Evolutionary conservation across 2,329 filamentous ascomycete species (phyloP).

Genomic region (Graphiopsis chlorocephala): DNA sequence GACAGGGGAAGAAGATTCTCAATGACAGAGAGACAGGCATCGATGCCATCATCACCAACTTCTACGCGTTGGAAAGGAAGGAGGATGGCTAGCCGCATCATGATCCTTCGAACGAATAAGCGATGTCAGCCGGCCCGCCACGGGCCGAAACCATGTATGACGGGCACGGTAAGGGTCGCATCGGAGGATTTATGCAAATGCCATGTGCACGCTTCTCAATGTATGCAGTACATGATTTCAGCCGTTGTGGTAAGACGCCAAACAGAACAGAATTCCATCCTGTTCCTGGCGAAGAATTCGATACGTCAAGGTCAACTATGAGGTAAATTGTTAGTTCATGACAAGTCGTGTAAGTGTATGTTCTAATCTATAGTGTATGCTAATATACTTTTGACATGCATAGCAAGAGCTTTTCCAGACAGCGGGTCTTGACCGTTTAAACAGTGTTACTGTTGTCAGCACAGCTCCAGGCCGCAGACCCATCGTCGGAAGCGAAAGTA

Average conservation of each 20-base stretch:
- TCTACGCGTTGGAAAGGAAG: background rate
- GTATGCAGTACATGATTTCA: background rate
- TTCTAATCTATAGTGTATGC: background rate
- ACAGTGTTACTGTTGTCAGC: slow-evolving; percentile 32
- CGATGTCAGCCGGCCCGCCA: background rate
- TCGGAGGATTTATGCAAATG: no score
- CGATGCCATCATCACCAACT: background rate
- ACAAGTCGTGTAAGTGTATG: background rate
- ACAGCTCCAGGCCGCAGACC: slow-evolving; percentile 25
- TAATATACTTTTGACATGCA: background rate
- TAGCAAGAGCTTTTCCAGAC: background rate
- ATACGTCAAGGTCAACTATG: background rate
- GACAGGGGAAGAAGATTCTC: background rate
- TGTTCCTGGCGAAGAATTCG: background rate
- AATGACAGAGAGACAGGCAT: background rate
- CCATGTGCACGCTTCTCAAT: no score
- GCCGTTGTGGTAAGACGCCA: background rate
- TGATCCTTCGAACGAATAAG: background rate
- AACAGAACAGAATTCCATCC: background rate
- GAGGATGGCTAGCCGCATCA: background rate
- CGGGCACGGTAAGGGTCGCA: background rate
- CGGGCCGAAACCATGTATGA: background rate
- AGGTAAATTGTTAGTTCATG: background rate
- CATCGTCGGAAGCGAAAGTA: slow-evolving; percentile 12
- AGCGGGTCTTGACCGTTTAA: slow-evolving; percentile 7